These are phyloP conservation scores for Saturnispora hagleri DNA, from an alignment of 805 yeast species.

Conservation along the genomic window DNA sequence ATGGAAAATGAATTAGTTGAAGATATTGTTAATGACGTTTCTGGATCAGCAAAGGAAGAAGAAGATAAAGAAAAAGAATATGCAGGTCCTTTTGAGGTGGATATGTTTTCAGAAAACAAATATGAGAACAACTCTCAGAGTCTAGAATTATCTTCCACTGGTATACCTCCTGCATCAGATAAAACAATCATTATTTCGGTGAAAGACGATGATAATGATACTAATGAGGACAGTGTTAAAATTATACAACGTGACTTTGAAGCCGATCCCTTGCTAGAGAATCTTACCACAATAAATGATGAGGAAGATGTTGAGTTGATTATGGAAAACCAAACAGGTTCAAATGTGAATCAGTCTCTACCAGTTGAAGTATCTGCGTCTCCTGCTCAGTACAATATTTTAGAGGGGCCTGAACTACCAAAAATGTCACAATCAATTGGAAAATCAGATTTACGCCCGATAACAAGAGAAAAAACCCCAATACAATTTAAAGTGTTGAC, in stretches of 20 bases:
- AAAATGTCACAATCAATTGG: background rate
- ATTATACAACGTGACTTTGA: background rate
- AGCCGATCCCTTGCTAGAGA: background rate
- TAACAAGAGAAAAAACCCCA: background rate
- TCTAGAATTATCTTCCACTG: background rate
- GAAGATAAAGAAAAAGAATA: background rate
- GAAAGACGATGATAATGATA: background rate
- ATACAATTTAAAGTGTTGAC: constrained; percentile 9
- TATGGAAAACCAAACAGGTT: background rate
- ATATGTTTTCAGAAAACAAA: background rate
- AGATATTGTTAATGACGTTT: background rate
- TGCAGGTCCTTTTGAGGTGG: background rate
- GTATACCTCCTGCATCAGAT: background rate
- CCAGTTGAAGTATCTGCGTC: background rate
- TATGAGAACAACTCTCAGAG: background rate
- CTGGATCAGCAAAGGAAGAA: background rate
- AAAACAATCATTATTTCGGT: background rate
- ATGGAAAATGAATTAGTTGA: constrained; percentile 10
- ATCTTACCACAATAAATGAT: background rate
- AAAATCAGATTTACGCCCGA: background rate
- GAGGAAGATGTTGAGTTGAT: background rate
- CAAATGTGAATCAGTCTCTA: background rate
- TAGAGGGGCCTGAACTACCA: background rate
- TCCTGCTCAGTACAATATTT: background rate
- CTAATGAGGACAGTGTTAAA: background rate